Base-by-base conservation (phyloP, 2,329 filamentous ascomycete genomes). In the Alternaria ethzedia region DNA sequence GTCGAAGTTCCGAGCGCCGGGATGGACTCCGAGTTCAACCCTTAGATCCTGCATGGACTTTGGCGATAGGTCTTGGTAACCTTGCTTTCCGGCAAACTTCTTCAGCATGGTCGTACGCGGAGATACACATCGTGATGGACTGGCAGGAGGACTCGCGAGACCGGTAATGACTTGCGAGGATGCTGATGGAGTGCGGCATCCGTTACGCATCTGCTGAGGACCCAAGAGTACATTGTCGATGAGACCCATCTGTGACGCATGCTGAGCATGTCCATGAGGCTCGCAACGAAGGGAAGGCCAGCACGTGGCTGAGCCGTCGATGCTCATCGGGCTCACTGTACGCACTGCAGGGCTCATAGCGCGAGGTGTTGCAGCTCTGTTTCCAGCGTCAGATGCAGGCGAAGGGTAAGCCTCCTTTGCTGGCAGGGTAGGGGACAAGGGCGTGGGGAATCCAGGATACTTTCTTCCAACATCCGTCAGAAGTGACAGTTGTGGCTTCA, bases 361-460 rank as follows among this genome's bases (percentile, higher is more conserved):
- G 12, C 56, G 67, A 5, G 69, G 61, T 8, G 67, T 72, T 12
- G 32, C 43, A 43, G 30, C 21, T 7, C 50, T 51, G 30, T 66
- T 70, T 54, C 61, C 68, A 20, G 21, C 28, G 9, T 73, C 70
- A 7, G 71, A 74, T 8, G 52, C 58, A 11, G 78, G 77, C 17
- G 72, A 76, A 8, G 75, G 75, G 43, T 67, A 78, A n/a, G 68
- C 25, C 7, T 66, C 63, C 30, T 72, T 75, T 11, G 78, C 75
- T n/a, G 63, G 65, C 11, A 52, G 21, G 1, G 77, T 76, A 11
- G 78, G 78, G 4, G 77, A 78, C 1, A 75, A 54, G 6, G 76
- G 73, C 8, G 58, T 75, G 7, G 74, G 76, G 30, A 79, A 79
- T 44, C 77, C 78, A 11, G 75, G 78, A 49, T 73, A 75, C 32